Conservation (phyloP, 768 basidiomycete genomes). For the Rubroboletus satanas region DNA sequence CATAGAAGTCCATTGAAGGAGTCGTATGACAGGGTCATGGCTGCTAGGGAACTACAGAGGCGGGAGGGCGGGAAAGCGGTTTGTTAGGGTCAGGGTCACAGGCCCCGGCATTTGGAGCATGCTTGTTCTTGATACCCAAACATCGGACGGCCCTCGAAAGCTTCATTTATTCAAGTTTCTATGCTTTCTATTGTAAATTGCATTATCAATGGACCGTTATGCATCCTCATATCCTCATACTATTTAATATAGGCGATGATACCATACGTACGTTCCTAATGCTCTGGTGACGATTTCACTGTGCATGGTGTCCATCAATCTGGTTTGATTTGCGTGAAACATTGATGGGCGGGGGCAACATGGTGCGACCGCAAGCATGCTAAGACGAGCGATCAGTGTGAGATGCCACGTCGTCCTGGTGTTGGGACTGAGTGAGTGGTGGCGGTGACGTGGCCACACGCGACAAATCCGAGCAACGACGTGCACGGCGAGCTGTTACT, state of each 20-base stretch:
- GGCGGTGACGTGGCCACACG: slow-evolving; percentile 25
- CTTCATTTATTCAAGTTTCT: slow-evolving; percentile 26
- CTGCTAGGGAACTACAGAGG: slow-evolving; percentile 45
- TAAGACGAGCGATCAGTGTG: not conserved
- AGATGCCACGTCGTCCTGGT: too few relatives aligned
- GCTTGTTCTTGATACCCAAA: slow-evolving; percentile 20
- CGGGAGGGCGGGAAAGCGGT: slow-evolving; percentile 6
- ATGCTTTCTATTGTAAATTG: slow-evolving; percentile 27
- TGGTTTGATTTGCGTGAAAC: not conserved
- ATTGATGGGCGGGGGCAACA: too few relatives aligned
- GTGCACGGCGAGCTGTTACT: not conserved
- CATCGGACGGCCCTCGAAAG: slow-evolving; percentile 8
- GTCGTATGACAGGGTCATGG: slow-evolving; percentile 62
- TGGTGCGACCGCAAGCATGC: not conserved
- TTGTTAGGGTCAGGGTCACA: not conserved
- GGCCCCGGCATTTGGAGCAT: slow-evolving; percentile 1
- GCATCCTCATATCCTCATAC: slow-evolving; percentile 7
- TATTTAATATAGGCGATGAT: slow-evolving; percentile 7
- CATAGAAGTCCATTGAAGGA: slow-evolving; percentile 66
- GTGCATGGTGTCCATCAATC: not conserved
- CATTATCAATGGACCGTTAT: slow-evolving; percentile 16
- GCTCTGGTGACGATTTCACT: not conserved
- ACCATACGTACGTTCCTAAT: slow-evolving; percentile 4
- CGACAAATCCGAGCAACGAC: slow-evolving; percentile 1
- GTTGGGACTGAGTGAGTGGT: not conserved